Conservation (phyloP, 805 yeast species). For the Blastobotrys chiropterorum region DNA sequence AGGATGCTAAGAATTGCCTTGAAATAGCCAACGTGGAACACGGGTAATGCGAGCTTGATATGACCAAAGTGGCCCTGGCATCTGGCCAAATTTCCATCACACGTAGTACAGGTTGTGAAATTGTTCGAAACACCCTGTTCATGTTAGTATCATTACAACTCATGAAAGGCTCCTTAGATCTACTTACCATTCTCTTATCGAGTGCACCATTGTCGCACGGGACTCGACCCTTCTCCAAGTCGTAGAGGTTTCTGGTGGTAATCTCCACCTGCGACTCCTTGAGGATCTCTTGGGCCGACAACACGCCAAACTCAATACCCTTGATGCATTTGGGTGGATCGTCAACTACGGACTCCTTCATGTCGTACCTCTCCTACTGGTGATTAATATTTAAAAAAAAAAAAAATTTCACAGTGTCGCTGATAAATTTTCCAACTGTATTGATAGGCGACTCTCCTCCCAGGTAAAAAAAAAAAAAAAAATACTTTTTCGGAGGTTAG, state of each 20-base stretch:
- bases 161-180: too few species aligned
- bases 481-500: not conserved
- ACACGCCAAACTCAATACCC: constrained; percentile 87
- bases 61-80: constrained; percentile 99
- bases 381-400: not conserved
- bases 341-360: constrained; percentile 49
- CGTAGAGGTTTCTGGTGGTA: constrained; percentile 83
- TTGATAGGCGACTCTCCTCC: not conserved
- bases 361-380: constrained; percentile 11
- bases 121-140: constrained; percentile 75
- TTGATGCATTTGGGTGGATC: constrained; percentile 84
- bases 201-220: constrained; percentile 83
- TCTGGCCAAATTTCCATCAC: constrained; percentile 85
- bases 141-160: not conserved
- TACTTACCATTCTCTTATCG: constrained; percentile 72
- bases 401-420: not conserved
- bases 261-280: constrained; percentile 95
- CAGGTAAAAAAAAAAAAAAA: not conserved
- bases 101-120: constrained; percentile 78
- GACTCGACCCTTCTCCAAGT: constrained; percentile 80
- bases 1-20: constrained; percentile 82
- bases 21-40: constrained; percentile 95
- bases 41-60: constrained; percentile 86
- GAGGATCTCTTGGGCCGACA: constrained; percentile 84
- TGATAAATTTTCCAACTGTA: not conserved